Conservation (phyloP, 2,329 filamentous ascomycete species). For the Fusarium sp. region DNA sequence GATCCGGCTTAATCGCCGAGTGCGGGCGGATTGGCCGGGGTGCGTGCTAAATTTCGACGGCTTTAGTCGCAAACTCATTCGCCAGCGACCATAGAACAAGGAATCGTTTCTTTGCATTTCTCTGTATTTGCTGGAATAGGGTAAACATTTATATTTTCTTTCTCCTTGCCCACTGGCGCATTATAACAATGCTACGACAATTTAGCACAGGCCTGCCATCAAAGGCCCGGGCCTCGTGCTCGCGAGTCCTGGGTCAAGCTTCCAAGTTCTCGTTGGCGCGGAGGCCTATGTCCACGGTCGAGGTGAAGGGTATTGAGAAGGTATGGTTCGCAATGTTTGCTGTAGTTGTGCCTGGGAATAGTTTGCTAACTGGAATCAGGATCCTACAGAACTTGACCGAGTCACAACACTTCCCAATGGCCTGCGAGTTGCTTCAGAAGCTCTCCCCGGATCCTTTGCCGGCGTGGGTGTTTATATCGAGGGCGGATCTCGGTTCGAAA, state of each 20-base stretch:
- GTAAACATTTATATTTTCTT: conserved; percentile 7
- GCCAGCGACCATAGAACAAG: conserved; percentile 21
- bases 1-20: conserved; percentile 51
- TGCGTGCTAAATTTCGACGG: conserved; percentile 46
- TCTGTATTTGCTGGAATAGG: conserved; percentile 34
- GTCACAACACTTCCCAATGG: conserved; percentile 94
- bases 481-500: conserved; percentile 94
- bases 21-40: conserved; percentile 42
- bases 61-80: conserved; percentile 45
- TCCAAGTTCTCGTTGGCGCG: conserved; percentile 42
- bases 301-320: conserved; percentile 55
- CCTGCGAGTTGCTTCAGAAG: conserved; percentile 93
- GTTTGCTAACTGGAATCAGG: conserved; percentile 55
- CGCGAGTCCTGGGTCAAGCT: conserved; percentile 44
- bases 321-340: conserved; percentile 29
- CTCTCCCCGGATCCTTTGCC: conserved; percentile 92
- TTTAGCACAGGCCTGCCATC: conserved; percentile 52
- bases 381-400: conserved; percentile 87
- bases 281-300: conserved; percentile 52
- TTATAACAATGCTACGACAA: conserved; percentile 54
- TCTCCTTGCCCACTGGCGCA: conserved; percentile 24
- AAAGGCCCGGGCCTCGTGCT: conserved; percentile 45
- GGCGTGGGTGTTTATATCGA: conserved; percentile 97
- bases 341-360: accelerated
- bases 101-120: conserved; percentile 23